Evolutionary conservation across 495 filamentous ascomycete species (phyloP).

Genomic region (Hypoxylon trugodes): DNA sequence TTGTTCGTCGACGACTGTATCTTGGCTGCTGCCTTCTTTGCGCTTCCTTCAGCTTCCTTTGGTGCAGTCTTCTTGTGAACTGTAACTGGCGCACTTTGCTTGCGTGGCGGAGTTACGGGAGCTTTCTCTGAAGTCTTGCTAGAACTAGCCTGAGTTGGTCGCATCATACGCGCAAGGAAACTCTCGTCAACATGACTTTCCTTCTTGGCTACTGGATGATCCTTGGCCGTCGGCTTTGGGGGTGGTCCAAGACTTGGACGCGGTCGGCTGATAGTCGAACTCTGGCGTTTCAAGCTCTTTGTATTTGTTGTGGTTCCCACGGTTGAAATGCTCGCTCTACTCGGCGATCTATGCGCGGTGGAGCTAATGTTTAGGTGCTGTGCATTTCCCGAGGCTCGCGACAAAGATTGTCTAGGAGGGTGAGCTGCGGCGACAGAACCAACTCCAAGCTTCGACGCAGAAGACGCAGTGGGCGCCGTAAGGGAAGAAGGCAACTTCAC

Average conservation of each 20-base stretch:
- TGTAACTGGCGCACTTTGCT: slow-evolving; percentile 30
- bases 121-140: slow-evolving; percentile 79
- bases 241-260: slow-evolving; percentile 61
- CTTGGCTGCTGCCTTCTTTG: slow-evolving; percentile 44
- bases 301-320: slow-evolving; percentile 27
- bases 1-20: slow-evolving; percentile 34
- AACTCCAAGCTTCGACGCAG: slow-evolving; percentile 62
- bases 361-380: slow-evolving; percentile 31
- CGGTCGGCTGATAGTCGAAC: slow-evolving; percentile 50
- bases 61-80: slow-evolving; percentile 30
- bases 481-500: slow-evolving; percentile 67
- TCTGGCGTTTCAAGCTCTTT: slow-evolving; percentile 50
- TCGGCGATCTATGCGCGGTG: slow-evolving; percentile 51
- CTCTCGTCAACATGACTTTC: slow-evolving; percentile 68
- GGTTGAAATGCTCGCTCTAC: slow-evolving; percentile 53
- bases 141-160: slow-evolving; percentile 81
- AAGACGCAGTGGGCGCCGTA: slow-evolving; percentile 69
- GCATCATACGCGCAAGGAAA: slow-evolving; percentile 93
- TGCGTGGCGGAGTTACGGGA: slow-evolving; percentile 52
- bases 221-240: slow-evolving; percentile 53
- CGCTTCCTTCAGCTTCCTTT: slow-evolving; percentile 35
- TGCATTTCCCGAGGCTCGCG: slow-evolving; percentile 47
- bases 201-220: slow-evolving; percentile 51
- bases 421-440: slow-evolving; percentile 39
- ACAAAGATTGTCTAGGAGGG: slow-evolving; percentile 47